These are phyloP conservation scores for Galerina marginata DNA, from an alignment of 768 basidiomycete species.

Conservation along the genomic window DNA sequence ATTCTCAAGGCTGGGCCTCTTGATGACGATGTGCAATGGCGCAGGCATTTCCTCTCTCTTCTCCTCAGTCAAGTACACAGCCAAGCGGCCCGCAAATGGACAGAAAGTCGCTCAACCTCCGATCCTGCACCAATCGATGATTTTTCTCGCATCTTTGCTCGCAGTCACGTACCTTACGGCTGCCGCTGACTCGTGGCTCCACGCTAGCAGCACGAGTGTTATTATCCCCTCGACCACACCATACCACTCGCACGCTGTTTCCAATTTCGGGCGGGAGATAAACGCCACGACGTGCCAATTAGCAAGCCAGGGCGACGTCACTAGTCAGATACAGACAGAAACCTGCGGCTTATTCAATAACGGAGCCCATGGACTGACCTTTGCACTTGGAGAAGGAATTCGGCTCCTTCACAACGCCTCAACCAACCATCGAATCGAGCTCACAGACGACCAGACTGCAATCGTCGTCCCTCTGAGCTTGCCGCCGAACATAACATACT, in stretches of 20 bases:
- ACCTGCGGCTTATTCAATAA: no score
- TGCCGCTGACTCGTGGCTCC: conserved; percentile 4
- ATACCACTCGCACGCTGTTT: not conserved
- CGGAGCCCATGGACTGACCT: not conserved
- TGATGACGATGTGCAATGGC: conserved; percentile 3
- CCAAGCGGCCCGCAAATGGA: not conserved
- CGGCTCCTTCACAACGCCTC: not conserved
- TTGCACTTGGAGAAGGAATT: not conserved
- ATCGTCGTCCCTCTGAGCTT: not conserved
- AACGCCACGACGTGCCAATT: conserved; percentile 4
- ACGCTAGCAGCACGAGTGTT: not conserved
- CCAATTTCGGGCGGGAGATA: conserved; percentile 1
- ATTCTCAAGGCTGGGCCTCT: not conserved
- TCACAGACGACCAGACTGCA: conserved; percentile 1
- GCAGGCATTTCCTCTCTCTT: no score
- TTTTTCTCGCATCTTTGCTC: conserved; percentile 4
- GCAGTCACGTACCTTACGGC: not conserved
- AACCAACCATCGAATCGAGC: not conserved
- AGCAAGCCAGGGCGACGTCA: not conserved
- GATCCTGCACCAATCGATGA: conserved; percentile 1
- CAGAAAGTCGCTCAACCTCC: not conserved
- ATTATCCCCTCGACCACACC: not conserved
- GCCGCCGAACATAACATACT: not conserved
- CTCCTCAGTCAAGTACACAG: no score
- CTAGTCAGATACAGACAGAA: no score